Percentiles rank a stretch among this genome's conserved stretches.
Conservation (phyloP, 352 stramenopile genomes). For the Phytophthora litchii region DNA sequence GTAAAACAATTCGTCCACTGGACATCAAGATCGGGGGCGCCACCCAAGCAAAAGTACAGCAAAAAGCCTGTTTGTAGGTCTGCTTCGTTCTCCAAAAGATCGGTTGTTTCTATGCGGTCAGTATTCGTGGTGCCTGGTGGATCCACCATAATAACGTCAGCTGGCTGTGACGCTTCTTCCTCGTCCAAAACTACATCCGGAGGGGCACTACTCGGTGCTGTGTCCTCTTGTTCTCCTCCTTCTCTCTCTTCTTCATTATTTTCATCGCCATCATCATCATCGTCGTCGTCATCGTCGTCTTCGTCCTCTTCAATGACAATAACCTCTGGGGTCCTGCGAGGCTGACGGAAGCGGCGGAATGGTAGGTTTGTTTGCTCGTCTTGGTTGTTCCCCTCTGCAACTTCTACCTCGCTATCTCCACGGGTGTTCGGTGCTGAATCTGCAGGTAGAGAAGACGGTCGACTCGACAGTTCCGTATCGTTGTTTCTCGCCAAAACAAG, state of each 20-base stretch:
- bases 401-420: not conserved
- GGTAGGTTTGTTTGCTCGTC: slow-evolving; percentile 8
- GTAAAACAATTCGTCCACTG: slow-evolving; percentile 53
- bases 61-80: slow-evolving; percentile 56
- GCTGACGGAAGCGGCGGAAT: slow-evolving; percentile 37
- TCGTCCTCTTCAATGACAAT: slow-evolving; percentile 80
- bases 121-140: slow-evolving; percentile 10
- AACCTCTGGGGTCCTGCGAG: slow-evolving; percentile 42
- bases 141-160: slow-evolving; percentile 15
- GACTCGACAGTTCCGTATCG: not conserved
- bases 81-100: slow-evolving; percentile 39
- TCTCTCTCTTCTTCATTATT: slow-evolving; percentile 44
- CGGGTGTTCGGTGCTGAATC: slow-evolving; percentile 3
- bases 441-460: not conserved
- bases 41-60: slow-evolving; percentile 68
- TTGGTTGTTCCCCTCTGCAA: slow-evolving; percentile 6
- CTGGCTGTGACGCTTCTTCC: slow-evolving; percentile 20
- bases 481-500: not conserved
- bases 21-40: slow-evolving; percentile 49
- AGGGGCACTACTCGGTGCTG: slow-evolving; percentile 38
- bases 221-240: slow-evolving; percentile 19
- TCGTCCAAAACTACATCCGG: slow-evolving; percentile 54
- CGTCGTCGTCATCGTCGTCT: slow-evolving; percentile 27
- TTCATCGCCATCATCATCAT: slow-evolving; percentile 18
- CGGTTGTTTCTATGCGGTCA: slow-evolving; percentile 20